Evolutionary conservation across 2,329 filamentous ascomycete genomes (phyloP).

Genomic region (Fusarium pseudocircinatum): DNA sequence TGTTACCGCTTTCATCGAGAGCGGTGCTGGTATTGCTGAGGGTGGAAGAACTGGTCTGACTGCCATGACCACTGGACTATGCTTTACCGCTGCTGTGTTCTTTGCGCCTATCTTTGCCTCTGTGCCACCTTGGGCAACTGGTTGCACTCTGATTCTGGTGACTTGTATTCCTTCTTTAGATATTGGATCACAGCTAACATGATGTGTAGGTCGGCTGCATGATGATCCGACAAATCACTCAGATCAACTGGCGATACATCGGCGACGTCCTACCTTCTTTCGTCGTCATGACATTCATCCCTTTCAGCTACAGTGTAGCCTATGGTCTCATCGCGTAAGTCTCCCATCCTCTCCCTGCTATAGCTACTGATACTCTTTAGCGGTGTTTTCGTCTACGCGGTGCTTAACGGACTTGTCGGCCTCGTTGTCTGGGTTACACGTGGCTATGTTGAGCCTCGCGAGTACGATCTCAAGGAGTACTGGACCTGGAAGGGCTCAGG

Average conservation of each 20-base stretch:
- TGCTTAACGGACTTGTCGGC: slow-evolving; percentile 60
- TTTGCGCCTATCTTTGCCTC: slow-evolving; percentile 81
- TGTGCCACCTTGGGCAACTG: slow-evolving; percentile 81
- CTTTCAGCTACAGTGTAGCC: slow-evolving; percentile 81
- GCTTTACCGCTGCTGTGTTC: slow-evolving; percentile 77
- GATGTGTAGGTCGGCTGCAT: slow-evolving; percentile 71
- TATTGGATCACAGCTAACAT: background rate
- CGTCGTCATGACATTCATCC: slow-evolving; percentile 78
- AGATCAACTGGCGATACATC: slow-evolving; percentile 81
- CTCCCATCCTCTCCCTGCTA: accelerated
- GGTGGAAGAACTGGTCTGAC: slow-evolving; percentile 79
- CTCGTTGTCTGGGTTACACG: slow-evolving; percentile 55
- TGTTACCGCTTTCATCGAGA: slow-evolving; percentile 79
- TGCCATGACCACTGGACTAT: slow-evolving; percentile 73
- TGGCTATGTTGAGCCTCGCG: slow-evolving; percentile 57
- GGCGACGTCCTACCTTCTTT: slow-evolving; percentile 81
- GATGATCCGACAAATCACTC: slow-evolving; percentile 79
- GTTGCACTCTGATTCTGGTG: slow-evolving; percentile 75
- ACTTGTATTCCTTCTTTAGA: slow-evolving; percentile 25
- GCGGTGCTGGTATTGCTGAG: slow-evolving; percentile 78
- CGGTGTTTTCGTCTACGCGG: slow-evolving; percentile 63
- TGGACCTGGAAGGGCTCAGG: slow-evolving; percentile 64
- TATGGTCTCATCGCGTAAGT: slow-evolving; percentile 78
- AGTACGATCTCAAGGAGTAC: slow-evolving; percentile 65
- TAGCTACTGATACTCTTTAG: slow-evolving; percentile 45